Evolutionary conservation across 2,329 filamentous ascomycete genomes (phyloP).

Genomic region (Scedosporium dehoogii): DNA sequence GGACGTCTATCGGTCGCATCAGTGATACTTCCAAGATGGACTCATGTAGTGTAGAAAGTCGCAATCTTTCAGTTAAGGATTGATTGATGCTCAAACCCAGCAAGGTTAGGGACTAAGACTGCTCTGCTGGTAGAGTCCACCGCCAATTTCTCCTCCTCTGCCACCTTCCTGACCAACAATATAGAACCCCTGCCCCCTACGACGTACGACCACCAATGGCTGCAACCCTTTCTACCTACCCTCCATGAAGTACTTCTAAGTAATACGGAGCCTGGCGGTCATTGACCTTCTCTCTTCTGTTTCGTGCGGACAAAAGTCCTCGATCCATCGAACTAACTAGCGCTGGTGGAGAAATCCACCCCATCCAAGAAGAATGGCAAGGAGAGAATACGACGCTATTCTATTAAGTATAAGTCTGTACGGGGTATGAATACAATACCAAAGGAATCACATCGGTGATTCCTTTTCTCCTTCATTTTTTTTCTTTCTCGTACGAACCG

Average conservation of each 20-base stretch:
- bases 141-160: background rate
- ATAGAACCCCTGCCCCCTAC: background rate
- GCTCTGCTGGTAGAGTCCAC: background rate
- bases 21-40: too few species aligned
- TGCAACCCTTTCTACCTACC: background rate
- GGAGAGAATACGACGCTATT: background rate
- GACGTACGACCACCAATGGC: background rate
- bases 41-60: too few species aligned
- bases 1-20: too few species aligned
- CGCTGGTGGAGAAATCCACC: background rate
- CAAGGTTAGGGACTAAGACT: too few species aligned
- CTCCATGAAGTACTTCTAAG: background rate
- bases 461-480: background rate
- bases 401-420: background rate
- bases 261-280: too few species aligned
- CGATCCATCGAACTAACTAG: background rate
- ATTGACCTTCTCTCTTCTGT: background rate
- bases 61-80: too few species aligned
- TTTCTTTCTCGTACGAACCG: background rate
- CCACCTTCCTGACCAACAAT: background rate
- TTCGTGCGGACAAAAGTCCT: constrained; percentile 1
- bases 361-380: background rate
- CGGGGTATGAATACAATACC: background rate
- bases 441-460: background rate
- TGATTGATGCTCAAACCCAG: too few species aligned